Evolutionary conservation across 2,329 filamentous ascomycete genomes (phyloP).

Genomic region (Teratosphaeria epicoccoides): DNA sequence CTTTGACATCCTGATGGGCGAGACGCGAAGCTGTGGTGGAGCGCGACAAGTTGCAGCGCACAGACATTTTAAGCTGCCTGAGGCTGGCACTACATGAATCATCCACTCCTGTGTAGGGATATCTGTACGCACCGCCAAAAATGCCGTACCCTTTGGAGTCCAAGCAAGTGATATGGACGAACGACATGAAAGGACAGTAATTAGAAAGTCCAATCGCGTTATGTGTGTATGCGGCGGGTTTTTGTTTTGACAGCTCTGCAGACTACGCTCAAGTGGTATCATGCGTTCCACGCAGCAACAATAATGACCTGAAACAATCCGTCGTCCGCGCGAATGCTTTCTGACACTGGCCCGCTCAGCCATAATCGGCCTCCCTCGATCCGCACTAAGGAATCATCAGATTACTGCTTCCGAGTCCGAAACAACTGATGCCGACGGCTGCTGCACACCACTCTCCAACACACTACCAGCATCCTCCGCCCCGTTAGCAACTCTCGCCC

Average conservation of each 20-base stretch:
- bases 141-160: no score
- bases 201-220: no score
- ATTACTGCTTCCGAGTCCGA: slow-evolving; percentile 2
- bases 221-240: no score
- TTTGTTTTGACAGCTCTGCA: background rate
- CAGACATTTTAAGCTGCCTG: background rate
- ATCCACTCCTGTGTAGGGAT: background rate
- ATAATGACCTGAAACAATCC: background rate
- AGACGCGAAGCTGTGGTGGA: background rate
- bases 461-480: background rate
- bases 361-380: no score
- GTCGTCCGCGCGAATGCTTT: no score
- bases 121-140: no score
- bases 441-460: background rate
- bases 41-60: background rate
- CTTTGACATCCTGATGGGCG: background rate
- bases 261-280: background rate
- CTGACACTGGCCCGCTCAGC: no score
- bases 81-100: background rate
- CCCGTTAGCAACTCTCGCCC: background rate
- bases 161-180: no score
- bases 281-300: background rate
- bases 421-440: background rate
- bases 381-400: slow-evolving; percentile 3
- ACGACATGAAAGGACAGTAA: no score